These are phyloP conservation scores for Centella asiatica DNA, from an alignment of 129 eudicot genomes.

Conservation along the genomic window DNA sequence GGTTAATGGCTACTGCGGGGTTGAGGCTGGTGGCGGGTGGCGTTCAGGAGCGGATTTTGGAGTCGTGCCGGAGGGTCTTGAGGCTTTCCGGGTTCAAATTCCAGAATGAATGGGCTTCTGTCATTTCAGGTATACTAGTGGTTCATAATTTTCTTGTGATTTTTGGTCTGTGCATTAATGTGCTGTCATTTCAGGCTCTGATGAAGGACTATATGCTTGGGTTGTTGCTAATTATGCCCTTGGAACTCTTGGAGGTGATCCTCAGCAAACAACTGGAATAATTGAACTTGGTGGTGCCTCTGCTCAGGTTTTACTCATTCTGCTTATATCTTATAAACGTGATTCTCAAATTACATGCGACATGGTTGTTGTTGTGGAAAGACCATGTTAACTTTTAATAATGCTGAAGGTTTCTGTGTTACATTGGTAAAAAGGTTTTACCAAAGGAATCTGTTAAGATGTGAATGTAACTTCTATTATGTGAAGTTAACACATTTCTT, in stretches of 20 bases:
- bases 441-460: background rate
- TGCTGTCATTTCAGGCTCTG: slow-evolving; percentile 49
- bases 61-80: slow-evolving; percentile 59
- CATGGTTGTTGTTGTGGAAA: background rate
- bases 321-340: no score
- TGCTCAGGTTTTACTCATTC: slow-evolving; percentile 60
- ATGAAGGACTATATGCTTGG: slow-evolving; percentile 97
- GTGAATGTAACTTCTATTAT: background rate
- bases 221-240: slow-evolving; percentile 98
- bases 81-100: slow-evolving; percentile 63
- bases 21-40: slow-evolving; percentile 59
- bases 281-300: slow-evolving; percentile 99
- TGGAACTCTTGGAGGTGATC: slow-evolving; percentile 87
- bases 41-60: slow-evolving; percentile 54
- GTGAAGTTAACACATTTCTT: background rate
- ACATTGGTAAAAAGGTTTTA: background rate
- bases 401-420: background rate
- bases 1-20: slow-evolving; percentile 92
- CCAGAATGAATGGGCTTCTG: slow-evolving; percentile 73
- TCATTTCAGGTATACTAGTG: slow-evolving; percentile 61
- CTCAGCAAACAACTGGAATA: slow-evolving; percentile 80
- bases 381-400: background rate
- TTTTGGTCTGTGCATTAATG: background rate
- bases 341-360: background rate
- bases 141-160: background rate